Evolutionary conservation across 2,329 filamentous ascomycete genomes (phyloP), one percentile per base, ranked within the genome.

Genomic region (Talaromyces islandicus): DNA sequence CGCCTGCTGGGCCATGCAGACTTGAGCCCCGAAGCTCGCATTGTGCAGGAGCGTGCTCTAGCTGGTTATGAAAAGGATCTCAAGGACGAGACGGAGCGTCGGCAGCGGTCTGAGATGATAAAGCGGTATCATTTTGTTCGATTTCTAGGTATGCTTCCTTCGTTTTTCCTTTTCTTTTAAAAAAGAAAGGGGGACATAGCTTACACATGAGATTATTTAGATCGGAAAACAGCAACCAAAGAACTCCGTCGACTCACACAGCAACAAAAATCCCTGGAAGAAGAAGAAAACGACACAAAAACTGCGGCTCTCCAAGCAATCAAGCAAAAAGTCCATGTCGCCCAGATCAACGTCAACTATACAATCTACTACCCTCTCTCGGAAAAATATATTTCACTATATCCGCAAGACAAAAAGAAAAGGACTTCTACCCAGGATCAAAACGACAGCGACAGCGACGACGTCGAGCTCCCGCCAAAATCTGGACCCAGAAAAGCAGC

Each of bases 81-180:
- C 56, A 76, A 74, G 17, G 76, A 80, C 25, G 77, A 79, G 59
- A 76, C 79, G 59, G 70, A 72, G 25, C 79, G 81, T 57, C 77
- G 82, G 65, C 74, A 80, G 65, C 77, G 78, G 64, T 78, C 77
- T 54, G 80, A 82, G 62, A 81, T 86, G 75, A 85, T 87, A 61
- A 77, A 78, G 61, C 82, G 80, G 68, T 88, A 86, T 68, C 85
- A 88, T 68, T 86, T 86, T 73, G 80, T 87, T n/a, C 74, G 85
- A n/a, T 88, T 88, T 68, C 80, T 88, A 63, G 85, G 75, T 77
- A 68, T 43, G 69, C 63, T 17, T 2, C 1, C 2, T 12, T 25
- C 7, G n/a, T n/a, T n/a, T n/a, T n/a, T n/a, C n/a, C 10, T 35
- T 14, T 3, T 32, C 10, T 2, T 11, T n/a, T n/a, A n/a, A n/a